Evolutionary conservation across 139 green algal species (phyloP).

Genomic region (Gonium pectorale): DNA sequence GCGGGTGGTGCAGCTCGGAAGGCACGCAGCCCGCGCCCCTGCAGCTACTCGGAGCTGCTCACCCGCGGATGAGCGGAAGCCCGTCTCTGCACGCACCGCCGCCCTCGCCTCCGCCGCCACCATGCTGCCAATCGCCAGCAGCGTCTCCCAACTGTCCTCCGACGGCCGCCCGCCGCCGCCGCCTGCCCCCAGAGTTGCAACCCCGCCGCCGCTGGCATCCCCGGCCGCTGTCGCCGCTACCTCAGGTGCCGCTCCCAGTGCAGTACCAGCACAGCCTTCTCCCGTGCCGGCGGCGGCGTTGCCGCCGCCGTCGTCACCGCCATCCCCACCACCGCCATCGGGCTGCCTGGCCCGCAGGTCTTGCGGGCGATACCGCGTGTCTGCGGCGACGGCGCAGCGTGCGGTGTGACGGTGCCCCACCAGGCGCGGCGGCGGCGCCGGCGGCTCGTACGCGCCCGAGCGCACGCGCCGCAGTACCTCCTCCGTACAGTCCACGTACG

Average conservation of each 20-base stretch:
- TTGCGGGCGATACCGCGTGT: conserved; percentile 75
- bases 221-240: neutral
- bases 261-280: neutral
- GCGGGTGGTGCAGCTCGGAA: too few relatives aligned
- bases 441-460: conserved; percentile 4
- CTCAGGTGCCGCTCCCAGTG: neutral
- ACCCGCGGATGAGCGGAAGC: conserved; percentile 68
- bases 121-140: conserved; percentile 66
- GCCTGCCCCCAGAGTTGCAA: neutral
- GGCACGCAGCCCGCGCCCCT: too few relatives aligned
- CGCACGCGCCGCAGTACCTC: conserved; percentile 45
- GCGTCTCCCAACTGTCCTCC: conserved; percentile 48
- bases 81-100: conserved; percentile 62
- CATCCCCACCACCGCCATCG: neutral
- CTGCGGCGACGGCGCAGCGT: conserved; percentile 49
- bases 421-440: conserved; percentile 23
- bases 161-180: neutral
- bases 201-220: neutral
- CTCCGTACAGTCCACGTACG: conserved; percentile 77
- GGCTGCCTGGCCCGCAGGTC: conserved; percentile 63
- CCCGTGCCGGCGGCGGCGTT: neutral
- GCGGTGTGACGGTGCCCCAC: conserved; percentile 65
- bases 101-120: conserved; percentile 74
- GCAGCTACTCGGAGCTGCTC: too few relatives aligned
- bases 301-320: neutral